A percentile compares a stretch with the other conserved stretches of the same genome.
Conservation (phyloP, 306 rosid species). For the Fagus crenata region DNA sequence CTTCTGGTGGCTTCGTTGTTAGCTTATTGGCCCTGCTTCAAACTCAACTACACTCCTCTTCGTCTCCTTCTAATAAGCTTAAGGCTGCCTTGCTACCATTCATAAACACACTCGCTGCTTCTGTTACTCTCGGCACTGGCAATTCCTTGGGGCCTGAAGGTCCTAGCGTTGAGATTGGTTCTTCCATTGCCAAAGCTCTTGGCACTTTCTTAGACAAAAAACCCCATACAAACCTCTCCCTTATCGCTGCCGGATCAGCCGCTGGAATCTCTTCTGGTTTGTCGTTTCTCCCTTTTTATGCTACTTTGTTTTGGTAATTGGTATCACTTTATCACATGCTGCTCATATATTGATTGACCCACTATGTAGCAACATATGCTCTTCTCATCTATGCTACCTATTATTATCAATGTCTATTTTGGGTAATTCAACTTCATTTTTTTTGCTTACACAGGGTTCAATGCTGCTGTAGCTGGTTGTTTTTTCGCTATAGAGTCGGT, state of each 20-base stretch:
- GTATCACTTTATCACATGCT: neutral
- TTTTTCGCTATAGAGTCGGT: slow-evolving; percentile 85
- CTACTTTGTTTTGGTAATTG: too few species aligned
- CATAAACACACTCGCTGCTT: slow-evolving; percentile 70
- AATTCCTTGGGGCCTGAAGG: slow-evolving; percentile 94
- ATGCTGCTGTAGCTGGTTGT: slow-evolving; percentile 96
- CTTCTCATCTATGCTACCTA: neutral
- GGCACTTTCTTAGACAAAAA: slow-evolving; percentile 46
- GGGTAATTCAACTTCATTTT: neutral
- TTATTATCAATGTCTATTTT: neutral
- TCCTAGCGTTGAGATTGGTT: slow-evolving; percentile 86
- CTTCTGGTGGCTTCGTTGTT: slow-evolving; percentile 70
- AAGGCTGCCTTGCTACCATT: slow-evolving; percentile 60
- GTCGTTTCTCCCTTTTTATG: neutral
- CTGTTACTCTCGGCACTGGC: slow-evolving; percentile 83
- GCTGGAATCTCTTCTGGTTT: slow-evolving; percentile 88
- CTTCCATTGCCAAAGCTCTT: slow-evolving; percentile 76
- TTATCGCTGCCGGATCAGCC: slow-evolving; percentile 90
- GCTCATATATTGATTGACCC: neutral
- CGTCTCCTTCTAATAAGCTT: slow-evolving; percentile 35
- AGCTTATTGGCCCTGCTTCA: slow-evolving; percentile 52
- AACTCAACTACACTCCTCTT: slow-evolving; percentile 18
- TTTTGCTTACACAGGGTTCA: slow-evolving; percentile 62
- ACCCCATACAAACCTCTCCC: slow-evolving; percentile 53
- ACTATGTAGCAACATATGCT: neutral